phyloP scores from a whole-genome alignment of 1,284 basidiomycete genomes.

The Leccinum fallax region DNA sequence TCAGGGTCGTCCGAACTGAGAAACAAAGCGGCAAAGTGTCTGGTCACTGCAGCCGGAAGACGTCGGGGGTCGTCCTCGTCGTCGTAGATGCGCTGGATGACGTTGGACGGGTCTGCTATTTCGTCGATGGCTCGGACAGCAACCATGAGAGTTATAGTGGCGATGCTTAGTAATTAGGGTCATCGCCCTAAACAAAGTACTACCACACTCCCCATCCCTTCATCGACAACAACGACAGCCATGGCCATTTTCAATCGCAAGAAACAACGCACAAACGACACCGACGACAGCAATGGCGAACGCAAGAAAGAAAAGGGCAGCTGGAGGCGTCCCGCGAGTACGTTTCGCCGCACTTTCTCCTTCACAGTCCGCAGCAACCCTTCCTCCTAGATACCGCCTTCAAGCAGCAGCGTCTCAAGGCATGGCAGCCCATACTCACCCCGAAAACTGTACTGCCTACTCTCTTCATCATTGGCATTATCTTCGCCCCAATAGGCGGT shows the following conservation, averaged over 20 bases:
- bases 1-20: conserved; percentile 32
- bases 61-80: conserved; percentile 20
- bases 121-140: conserved; percentile 53
- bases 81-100: conserved; percentile 49
- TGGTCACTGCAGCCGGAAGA: conserved; percentile 51
- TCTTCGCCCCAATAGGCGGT: conserved; percentile 96
- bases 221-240: conserved; percentile 26
- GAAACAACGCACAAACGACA: conserved; percentile 39
- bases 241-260: conserved; percentile 65
- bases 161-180: conserved; percentile 17
- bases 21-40: conserved; percentile 54
- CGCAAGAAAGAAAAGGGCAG: conserved; percentile 84
- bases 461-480: conserved; percentile 90
- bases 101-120: conserved; percentile 48
- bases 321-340: conserved; percentile 88
- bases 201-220: neutral
- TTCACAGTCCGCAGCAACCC: conserved; percentile 22
- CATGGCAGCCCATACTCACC: conserved; percentile 99
- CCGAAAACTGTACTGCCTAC: conserved; percentile 97
- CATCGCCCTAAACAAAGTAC: neutral
- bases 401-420: conserved; percentile 99
- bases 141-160: conserved; percentile 44
- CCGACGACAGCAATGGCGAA: conserved; percentile 43
- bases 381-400: conserved; percentile 83
- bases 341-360: conserved; percentile 38